Conservation (phyloP, 345 rosid genomes). For the Fremontodendron californicum region DNA sequence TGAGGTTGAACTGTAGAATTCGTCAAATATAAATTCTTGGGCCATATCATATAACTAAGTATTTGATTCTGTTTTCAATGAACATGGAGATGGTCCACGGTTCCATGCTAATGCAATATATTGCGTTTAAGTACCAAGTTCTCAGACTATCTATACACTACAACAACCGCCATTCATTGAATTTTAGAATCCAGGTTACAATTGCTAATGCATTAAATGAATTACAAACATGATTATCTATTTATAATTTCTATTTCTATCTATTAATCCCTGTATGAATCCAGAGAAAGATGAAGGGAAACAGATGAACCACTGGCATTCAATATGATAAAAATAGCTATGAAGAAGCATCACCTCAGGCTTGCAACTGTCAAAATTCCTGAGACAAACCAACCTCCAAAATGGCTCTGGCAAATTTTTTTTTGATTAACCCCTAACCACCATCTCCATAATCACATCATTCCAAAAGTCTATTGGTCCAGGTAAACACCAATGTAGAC, state of each 20-base stretch:
- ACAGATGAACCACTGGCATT: background rate
- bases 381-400: background rate
- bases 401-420: background rate
- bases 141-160: background rate
- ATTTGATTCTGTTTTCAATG: too few species aligned
- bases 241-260: background rate
- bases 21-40: too few species aligned
- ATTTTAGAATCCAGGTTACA: background rate
- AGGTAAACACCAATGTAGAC: conserved; percentile 97
- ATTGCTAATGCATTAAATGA: background rate
- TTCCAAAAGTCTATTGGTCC: conserved; percentile 89
- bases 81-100: too few species aligned
- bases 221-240: background rate
- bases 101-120: background rate
- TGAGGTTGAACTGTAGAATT: too few species aligned
- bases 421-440: conserved; percentile 36
- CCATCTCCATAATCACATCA: conserved; percentile 81
- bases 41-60: too few species aligned
- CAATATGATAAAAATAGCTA: background rate
- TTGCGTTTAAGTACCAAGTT: background rate
- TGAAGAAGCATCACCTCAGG: background rate
- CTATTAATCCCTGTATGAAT: background rate
- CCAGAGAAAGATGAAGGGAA: background rate
- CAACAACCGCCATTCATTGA: background rate
- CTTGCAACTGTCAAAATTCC: background rate